Evolutionary conservation across 768 basidiomycete genomes (phyloP).

Genomic region (Xerocomus brunneocitrinus): DNA sequence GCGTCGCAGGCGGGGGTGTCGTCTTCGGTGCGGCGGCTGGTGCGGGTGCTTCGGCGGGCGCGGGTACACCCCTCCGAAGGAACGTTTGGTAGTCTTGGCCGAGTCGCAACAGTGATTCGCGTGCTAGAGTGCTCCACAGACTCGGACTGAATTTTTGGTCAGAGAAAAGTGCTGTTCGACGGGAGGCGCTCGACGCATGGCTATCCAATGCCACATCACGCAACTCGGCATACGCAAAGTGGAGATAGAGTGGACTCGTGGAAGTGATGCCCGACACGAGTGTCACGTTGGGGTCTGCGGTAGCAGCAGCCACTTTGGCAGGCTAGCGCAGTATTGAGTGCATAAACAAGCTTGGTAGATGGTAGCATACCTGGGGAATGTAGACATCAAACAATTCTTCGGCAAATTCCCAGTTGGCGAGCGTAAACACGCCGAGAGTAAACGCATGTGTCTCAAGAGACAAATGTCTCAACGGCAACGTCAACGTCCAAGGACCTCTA

Average conservation of each 20-base stretch:
- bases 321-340: conserved; percentile 35
- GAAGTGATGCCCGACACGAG: conserved; percentile 65
- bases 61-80: conserved; percentile 48
- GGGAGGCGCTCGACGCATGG: conserved; percentile 36
- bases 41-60: conserved; percentile 15
- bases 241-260: conserved; percentile 45
- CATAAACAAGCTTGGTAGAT: neutral
- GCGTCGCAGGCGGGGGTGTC: conserved; percentile 31
- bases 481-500: conserved; percentile 49
- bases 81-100: conserved; percentile 68
- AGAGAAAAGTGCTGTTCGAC: conserved; percentile 55
- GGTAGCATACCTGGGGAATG: conserved; percentile 46
- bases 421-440: conserved; percentile 47
- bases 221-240: conserved; percentile 67
- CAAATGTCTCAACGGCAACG: conserved; percentile 45
- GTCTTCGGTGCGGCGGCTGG: conserved; percentile 28
- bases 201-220: conserved; percentile 44
- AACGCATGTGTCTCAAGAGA: conserved; percentile 45
- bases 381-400: conserved; percentile 57
- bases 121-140: conserved; percentile 57
- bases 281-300: conserved; percentile 50
- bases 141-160: conserved; percentile 64
- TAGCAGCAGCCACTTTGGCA: conserved; percentile 38
- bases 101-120: conserved; percentile 56
- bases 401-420: conserved; percentile 59